Conservation (phyloP, 495 filamentous ascomycete species). For the Talaromyces stipitatus region DNA sequence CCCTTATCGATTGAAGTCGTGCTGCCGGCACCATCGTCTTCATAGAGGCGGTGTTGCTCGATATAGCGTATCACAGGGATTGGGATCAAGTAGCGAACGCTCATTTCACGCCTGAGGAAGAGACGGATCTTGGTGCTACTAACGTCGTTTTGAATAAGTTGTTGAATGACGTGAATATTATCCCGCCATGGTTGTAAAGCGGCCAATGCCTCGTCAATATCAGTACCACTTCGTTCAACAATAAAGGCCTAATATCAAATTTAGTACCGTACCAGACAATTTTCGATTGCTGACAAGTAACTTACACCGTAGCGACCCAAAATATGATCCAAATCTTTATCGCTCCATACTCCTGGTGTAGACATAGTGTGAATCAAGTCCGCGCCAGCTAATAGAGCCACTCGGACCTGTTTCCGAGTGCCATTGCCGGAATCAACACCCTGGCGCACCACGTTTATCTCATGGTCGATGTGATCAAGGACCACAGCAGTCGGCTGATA, state of each 20-base stretch:
- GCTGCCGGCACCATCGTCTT: constrained; percentile 48
- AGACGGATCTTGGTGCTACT: constrained; percentile 83
- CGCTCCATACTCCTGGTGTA: constrained; percentile 67
- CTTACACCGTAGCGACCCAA: constrained; percentile 69
- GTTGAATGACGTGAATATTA: constrained; percentile 83
- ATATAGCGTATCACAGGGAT: constrained; percentile 71
- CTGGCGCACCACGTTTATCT: constrained; percentile 71
- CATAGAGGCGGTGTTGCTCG: constrained; percentile 63
- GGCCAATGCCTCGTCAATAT: constrained; percentile 74
- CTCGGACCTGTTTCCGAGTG: constrained; percentile 49
- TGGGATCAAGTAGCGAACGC: constrained; percentile 59
- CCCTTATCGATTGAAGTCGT: constrained; percentile 27
- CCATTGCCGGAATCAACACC: constrained; percentile 65
- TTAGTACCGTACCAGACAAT: neutral
- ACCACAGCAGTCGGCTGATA: constrained; percentile 88
- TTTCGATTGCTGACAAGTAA: neutral
- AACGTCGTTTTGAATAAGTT: constrained; percentile 85
- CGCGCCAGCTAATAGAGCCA: constrained; percentile 72
- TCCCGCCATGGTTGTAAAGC: constrained; percentile 63
- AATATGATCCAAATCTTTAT: constrained; percentile 78
- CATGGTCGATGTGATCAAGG: constrained; percentile 80
- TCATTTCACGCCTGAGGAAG: constrained; percentile 75
- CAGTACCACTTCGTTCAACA: constrained; percentile 82
- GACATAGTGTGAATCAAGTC: constrained; percentile 86
- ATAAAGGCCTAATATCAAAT: constrained; percentile 60